Conservation (phyloP, 192 early-diverging fungal species). For the Gaertneriomyces semiglobifer region DNA sequence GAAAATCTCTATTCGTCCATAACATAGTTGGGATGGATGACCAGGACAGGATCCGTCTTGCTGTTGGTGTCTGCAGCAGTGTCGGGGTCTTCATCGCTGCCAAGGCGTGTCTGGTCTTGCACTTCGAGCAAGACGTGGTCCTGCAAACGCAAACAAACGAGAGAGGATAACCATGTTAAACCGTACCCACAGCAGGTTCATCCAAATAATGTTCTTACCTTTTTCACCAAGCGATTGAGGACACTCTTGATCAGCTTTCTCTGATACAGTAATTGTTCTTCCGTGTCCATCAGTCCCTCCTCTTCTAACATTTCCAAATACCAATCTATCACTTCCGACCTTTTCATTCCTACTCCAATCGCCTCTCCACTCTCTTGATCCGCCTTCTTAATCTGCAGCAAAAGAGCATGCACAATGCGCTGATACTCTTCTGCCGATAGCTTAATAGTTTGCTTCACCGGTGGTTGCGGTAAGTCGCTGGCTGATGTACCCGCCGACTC, state of each 20-base stretch:
- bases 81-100: slow-evolving; percentile 6
- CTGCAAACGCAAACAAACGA: slow-evolving; percentile 5
- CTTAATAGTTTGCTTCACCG: slow-evolving; percentile 28
- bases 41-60: slow-evolving; percentile 41
- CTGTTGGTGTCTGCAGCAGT: slow-evolving; percentile 7
- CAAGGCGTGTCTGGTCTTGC: slow-evolving; percentile 30
- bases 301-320: slow-evolving; percentile 59
- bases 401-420: slow-evolving; percentile 41
- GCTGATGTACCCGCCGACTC: background rate
- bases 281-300: slow-evolving; percentile 59
- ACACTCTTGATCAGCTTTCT: slow-evolving; percentile 62
- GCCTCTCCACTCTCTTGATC: slow-evolving; percentile 15
- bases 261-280: slow-evolving; percentile 61
- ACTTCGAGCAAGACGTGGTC: slow-evolving; percentile 43
- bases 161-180: background rate
- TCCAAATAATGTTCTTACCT: slow-evolving; percentile 40
- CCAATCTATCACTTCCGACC: slow-evolving; percentile 63
- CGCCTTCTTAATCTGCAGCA: slow-evolving; percentile 29
- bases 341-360: slow-evolving; percentile 38
- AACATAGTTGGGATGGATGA: slow-evolving; percentile 48
- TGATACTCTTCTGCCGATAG: slow-evolving; percentile 49
- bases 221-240: slow-evolving; percentile 61
- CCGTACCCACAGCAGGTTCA: background rate
- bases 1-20: slow-evolving; percentile 24
- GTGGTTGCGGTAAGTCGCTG: slow-evolving; percentile 5